Conservation (phyloP, 164 flowering plant species). For the Piper betle region DNA sequence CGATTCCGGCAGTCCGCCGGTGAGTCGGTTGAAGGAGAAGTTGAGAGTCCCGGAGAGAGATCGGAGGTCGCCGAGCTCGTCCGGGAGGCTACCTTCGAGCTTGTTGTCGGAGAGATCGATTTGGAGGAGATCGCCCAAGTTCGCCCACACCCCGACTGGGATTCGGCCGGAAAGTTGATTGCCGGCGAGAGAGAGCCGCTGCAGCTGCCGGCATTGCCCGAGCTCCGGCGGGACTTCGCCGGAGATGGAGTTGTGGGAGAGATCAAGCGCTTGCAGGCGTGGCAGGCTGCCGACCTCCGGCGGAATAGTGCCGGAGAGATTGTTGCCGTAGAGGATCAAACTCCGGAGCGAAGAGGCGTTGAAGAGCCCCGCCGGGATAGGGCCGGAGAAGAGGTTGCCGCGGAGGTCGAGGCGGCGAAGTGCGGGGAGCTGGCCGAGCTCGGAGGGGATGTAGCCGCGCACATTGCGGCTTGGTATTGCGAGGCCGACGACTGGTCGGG, state of each 20-base stretch:
- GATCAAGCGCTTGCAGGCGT: constrained; percentile 62
- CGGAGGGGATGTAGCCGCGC: constrained; percentile 74
- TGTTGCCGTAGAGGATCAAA: constrained; percentile 57
- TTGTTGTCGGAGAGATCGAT: constrained; percentile 67
- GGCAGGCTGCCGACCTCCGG: constrained; percentile 47
- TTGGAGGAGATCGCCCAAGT: constrained; percentile 36
- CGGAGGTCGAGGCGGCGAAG: constrained; percentile 79
- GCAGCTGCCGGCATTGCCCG: constrained; percentile 43
- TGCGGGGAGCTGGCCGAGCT: constrained; percentile 43
- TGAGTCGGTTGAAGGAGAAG: constrained; percentile 56
- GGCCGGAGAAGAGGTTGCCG: constrained; percentile 47
- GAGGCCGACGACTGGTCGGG: constrained; percentile 71
- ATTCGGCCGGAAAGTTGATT: constrained; percentile 58
- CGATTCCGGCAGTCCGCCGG: constrained; percentile 56
- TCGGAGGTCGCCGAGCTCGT: constrained; percentile 50
- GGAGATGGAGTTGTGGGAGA: constrained; percentile 55
- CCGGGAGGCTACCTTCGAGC: constrained; percentile 54
- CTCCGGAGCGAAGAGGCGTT: constrained; percentile 79
- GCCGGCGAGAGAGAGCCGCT: constrained; percentile 42
- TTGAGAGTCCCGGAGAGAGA: constrained; percentile 70
- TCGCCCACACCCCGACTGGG: constrained; percentile 55
- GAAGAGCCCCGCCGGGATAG: constrained; percentile 59
- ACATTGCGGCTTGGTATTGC: constrained; percentile 46
- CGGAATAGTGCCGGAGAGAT: constrained; percentile 66
- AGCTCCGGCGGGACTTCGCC: constrained; percentile 38